Evolutionary conservation across 2,329 filamentous ascomycete genomes (phyloP), one percentile per base, ranked within the genome.

Genomic region (Stachybotrys echinatus): DNA sequence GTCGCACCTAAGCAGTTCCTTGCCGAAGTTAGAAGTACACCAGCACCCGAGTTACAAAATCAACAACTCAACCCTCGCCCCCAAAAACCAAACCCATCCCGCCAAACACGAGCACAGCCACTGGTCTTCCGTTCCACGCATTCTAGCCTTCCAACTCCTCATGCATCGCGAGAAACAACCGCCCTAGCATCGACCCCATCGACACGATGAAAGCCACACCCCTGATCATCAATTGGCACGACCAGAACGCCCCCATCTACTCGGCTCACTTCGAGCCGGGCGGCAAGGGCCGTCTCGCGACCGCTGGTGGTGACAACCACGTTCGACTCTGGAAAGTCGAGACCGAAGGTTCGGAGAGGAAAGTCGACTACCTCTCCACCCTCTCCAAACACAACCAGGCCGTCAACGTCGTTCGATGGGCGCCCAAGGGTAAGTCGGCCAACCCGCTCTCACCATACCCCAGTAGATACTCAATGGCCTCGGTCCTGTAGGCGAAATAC

Each of bases 151-250:
- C 52, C 52, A 46, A 45, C 51, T 57, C 55, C 57, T 53, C 58
- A 67, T 67, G 66, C 65, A 53, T 60, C 58, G 59, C 58, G 51
- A 56, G 51, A 53, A 49, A 51, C 57, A 48, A 50, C 61, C 57
- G 44, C 59, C 58, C 42, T 58, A 60, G 57, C 52, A 55, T 49
- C 50, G 46, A 45, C 52, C 22, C 48, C 50, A 51, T 59, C 60
- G 64, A 64, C 70, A 76, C 70, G 67, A 99, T 99, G 94, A 97
- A 95, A 81, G 92, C 91, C 66, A 87, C 90, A 65, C 92, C 94
- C 61, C 81, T 99, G 60, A 92, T 97, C 66, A 92, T 99, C 74
- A 90, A 95, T 77, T 99, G 94, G 94, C 95, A 99, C 73, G 89
- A 96, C 70, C 89, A 96, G 66, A 96, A 95, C 73, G 85, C 89